Conservation (phyloP, 768 basidiomycete genomes). For the Hortiboletus campestris region DNA sequence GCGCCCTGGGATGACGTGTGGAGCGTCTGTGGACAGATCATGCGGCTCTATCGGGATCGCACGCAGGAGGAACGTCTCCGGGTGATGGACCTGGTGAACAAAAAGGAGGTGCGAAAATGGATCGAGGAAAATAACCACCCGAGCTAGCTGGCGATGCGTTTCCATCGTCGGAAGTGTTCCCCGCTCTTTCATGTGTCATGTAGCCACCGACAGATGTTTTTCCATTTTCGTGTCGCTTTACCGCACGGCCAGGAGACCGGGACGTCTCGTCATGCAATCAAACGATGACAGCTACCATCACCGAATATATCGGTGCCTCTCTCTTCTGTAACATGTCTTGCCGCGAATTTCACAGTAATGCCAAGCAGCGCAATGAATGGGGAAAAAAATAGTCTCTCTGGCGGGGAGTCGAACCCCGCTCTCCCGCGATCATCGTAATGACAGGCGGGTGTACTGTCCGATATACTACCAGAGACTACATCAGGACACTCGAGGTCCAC, state of each 20-base stretch:
- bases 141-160: constrained; percentile 7
- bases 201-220: background rate
- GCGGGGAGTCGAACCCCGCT: constrained; percentile 47
- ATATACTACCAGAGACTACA: constrained; percentile 47
- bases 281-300: background rate
- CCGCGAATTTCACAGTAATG: too few relatives aligned
- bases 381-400: constrained; percentile 32
- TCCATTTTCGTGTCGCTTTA: background rate
- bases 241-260: background rate
- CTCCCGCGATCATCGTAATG: constrained; percentile 35
- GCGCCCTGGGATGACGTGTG: constrained; percentile 86
- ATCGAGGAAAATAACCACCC: constrained; percentile 52
- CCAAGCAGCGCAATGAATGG: too few relatives aligned
- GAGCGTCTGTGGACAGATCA: constrained; percentile 79
- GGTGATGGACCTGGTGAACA: constrained; percentile 57
- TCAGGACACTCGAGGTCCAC: fast-evolving
- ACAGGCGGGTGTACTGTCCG: constrained; percentile 53
- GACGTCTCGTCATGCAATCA: background rate
- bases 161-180: background rate
- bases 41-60: constrained; percentile 71
- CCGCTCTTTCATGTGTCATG: background rate
- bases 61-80: constrained; percentile 44
- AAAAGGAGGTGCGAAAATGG: constrained; percentile 83
- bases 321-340: background rate
- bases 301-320: background rate